Base-by-base conservation (phyloP, 495 filamentous ascomycete genomes). In the Margaritispora aquatica region DNA sequence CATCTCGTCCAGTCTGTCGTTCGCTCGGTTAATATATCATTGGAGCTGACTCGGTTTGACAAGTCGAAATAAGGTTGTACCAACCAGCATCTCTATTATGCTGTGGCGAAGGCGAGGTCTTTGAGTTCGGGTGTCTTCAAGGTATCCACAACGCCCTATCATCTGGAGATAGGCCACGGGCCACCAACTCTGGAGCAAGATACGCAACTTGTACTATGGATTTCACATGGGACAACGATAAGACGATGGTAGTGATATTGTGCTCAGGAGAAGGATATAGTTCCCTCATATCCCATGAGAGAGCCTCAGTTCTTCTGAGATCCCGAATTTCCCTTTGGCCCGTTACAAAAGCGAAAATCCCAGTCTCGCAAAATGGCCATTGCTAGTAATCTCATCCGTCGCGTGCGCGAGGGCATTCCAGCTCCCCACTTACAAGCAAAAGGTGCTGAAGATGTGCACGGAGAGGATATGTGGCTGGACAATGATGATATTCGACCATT, bases 401-500 rank as follows among this genome's bases (percentile, higher is more conserved):
- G 63, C 1, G 13, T 60, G 17, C 48, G 49, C 1, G 52, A 56
- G 21, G 50, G 51, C 22, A 57, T 66, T 53, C 51, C 51, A 11
- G 23, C 55, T 26, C 53, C 57, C 41, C 58, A 57, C 26, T 19
- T 64, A 3, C 27, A 64, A 26, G 63, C 63, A 0, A 54, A 52
- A 49, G 63, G 63, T 26, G 47, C 63, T 24, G 59, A 59, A 57
- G 44, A 62, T 55, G 58, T 61, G 1, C 63, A 61, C 52, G 63
- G 63, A 44, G 51, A 65, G 26, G 55, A 65, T 55, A 54, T 62
- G 51, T 66, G 63, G 63, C 59, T 74, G 31, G 71, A 74, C 59
- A 74, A 74, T 58, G 67, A 73, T 56, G 72, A 71, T 21, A 71
- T 74, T 44, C 69, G 70, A 20, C 72, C 72, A 7, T 67, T 68